Percentiles rank a stretch among this genome's conserved stretches.
Evolutionary conservation across 495 filamentous ascomycete genomes (phyloP).

Genomic region (Daldinia decipiens): DNA sequence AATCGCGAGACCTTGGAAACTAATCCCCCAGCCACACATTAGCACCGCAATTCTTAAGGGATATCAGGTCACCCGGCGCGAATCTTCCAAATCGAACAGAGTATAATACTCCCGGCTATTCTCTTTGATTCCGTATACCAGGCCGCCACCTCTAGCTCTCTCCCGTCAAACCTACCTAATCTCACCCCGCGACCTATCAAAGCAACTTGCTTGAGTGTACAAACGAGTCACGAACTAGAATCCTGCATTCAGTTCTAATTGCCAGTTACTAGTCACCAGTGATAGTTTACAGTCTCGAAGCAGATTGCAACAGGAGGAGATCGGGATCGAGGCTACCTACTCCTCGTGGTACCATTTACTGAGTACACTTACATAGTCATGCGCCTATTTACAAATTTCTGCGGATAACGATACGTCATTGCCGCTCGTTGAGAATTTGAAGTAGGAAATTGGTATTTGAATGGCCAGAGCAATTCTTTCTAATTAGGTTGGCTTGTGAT

Average conservation of each 20-base stretch:
- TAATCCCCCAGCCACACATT: conserved; percentile 19
- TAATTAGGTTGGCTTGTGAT: conserved; percentile 26
- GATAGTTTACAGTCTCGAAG: conserved; percentile 1
- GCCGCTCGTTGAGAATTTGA: conserved; percentile 10
- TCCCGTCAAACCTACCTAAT: conserved; percentile 22
- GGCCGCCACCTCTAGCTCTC: conserved; percentile 6
- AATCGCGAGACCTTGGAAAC: conserved; percentile 21
- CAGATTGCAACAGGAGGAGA: conserved; percentile 9
- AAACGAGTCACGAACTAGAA: conserved; percentile 24
- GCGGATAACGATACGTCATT: conserved; percentile 33
- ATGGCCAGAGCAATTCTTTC: conserved; percentile 19
- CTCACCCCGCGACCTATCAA: conserved; percentile 7
- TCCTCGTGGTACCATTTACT: background rate
- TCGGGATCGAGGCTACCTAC: conserved; percentile 14
- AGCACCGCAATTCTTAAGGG: conserved; percentile 15
- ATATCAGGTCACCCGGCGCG: conserved; percentile 17
- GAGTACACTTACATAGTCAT: conserved; percentile 27
- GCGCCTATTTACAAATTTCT: conserved; percentile 26
- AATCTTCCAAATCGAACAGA: conserved; percentile 20
- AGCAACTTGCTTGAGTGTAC: conserved; percentile 11
- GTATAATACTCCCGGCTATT: conserved; percentile 13
- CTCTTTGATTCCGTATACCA: conserved; percentile 2
- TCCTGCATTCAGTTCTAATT: conserved; percentile 21
- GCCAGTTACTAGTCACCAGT: conserved; percentile 9
- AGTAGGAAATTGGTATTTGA: conserved; percentile 26